Percentiles rank a stretch among this genome's conserved stretches.
phyloP scores from a whole-genome alignment of 306 rosid genomes.

The Cucurbita pepo region DNA sequence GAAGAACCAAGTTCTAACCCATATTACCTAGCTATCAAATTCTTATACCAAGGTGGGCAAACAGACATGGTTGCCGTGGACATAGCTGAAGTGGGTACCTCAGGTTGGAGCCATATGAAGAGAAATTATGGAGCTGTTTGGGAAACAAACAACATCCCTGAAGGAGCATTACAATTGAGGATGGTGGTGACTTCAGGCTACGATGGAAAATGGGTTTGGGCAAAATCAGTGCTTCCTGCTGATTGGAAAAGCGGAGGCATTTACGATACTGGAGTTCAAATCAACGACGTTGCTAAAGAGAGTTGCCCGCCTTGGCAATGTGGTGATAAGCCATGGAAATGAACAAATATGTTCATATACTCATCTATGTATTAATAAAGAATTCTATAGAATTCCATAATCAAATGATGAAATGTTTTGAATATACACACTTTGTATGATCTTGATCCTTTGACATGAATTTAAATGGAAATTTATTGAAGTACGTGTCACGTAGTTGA shows the following conservation, averaged over 20 bases:
- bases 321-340: neutral
- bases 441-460: no score
- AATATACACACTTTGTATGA: neutral
- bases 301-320: conserved; percentile 20
- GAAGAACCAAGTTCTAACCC: conserved; percentile 76
- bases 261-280: conserved; percentile 55
- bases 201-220: conserved; percentile 68
- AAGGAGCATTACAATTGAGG: conserved; percentile 52
- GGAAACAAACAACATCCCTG: conserved; percentile 61
- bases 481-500: no score
- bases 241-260: conserved; percentile 42
- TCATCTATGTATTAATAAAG: neutral
- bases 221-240: conserved; percentile 47
- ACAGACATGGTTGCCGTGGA: conserved; percentile 66
- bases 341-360: conserved; percentile 10
- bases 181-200: conserved; percentile 47
- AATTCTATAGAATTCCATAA: neutral
- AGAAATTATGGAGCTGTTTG: conserved; percentile 65
- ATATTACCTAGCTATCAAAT: conserved; percentile 39
- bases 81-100: conserved; percentile 26
- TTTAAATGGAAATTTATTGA: no score
- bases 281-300: conserved; percentile 55
- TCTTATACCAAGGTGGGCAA: conserved; percentile 85
- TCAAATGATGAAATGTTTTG: neutral
- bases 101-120: conserved; percentile 12